A percentile compares a stretch with the other conserved stretches of the same genome.
Evolutionary conservation across 2,329 filamentous ascomycete genomes (phyloP).

Genomic region (Calonectria fujianensis): DNA sequence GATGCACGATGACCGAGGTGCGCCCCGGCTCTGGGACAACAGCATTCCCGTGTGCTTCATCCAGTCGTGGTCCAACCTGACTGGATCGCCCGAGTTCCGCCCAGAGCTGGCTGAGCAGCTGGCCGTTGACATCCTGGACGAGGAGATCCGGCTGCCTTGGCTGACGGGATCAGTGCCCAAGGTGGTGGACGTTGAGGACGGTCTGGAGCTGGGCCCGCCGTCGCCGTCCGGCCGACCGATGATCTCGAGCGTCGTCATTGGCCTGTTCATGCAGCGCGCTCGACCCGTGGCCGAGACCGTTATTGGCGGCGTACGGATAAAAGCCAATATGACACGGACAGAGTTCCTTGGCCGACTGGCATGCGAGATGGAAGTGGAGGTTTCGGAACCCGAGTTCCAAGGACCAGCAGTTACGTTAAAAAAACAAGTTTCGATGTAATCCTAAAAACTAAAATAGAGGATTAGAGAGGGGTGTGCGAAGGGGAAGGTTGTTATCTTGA

Average conservation of each 20-base stretch:
- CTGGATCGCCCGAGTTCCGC: constrained; percentile 47
- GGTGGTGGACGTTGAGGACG: constrained; percentile 53
- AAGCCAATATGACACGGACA: constrained; percentile 50
- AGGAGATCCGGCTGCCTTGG: constrained; percentile 53
- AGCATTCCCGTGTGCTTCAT: constrained; percentile 54
- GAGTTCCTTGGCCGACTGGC: constrained; percentile 52
- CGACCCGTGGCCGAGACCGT: constrained; percentile 49
- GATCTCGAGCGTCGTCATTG: constrained; percentile 49
- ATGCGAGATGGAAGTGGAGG: constrained; percentile 53
- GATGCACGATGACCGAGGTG: constrained; percentile 49
- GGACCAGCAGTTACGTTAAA: constrained; percentile 13
- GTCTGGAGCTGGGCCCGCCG: constrained; percentile 45
- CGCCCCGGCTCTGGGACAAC: constrained; percentile 53
- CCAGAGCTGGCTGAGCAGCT: constrained; percentile 49
- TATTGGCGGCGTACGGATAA: constrained; percentile 50
- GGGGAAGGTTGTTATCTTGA: background rate
- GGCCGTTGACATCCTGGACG: constrained; percentile 53
- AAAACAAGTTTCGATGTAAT: constrained; percentile 14
- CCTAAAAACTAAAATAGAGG: constrained; percentile 24
- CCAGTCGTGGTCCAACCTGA: constrained; percentile 53
- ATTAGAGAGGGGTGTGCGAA: background rate
- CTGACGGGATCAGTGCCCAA: constrained; percentile 47
- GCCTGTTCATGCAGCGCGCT: constrained; percentile 52
- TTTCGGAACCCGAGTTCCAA: constrained; percentile 47
- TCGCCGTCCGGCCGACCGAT: constrained; percentile 34